Percentiles rank a stretch among this genome's conserved stretches.
These are phyloP conservation scores for Boeremia lycopersici DNA, from an alignment of 2,329 filamentous ascomycete genomes.

Conservation along the genomic window DNA sequence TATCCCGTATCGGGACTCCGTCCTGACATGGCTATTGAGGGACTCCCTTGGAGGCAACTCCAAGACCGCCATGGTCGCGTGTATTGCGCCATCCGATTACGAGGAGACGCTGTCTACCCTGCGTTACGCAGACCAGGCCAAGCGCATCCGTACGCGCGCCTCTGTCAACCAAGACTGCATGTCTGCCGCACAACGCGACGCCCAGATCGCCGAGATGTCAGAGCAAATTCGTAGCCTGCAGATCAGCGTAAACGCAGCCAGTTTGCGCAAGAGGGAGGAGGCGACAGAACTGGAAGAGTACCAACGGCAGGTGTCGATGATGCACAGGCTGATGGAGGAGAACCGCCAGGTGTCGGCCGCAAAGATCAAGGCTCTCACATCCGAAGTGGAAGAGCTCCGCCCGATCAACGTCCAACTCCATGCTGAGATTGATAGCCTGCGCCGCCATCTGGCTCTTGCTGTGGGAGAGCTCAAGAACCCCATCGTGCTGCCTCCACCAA, in stretches of 20 bases:
- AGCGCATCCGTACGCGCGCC: conserved; percentile 92
- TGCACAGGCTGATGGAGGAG: conserved; percentile 98
- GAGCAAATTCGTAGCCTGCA: conserved; percentile 90
- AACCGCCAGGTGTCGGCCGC: conserved; percentile 86
- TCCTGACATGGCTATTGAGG: conserved; percentile 85
- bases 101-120: conserved; percentile 96
- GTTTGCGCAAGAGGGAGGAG: conserved; percentile 74
- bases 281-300: conserved; percentile 92
- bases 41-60: conserved; percentile 95
- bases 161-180: conserved; percentile 96
- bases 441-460: conserved; percentile 85
- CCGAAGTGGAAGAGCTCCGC: conserved; percentile 56
- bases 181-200: conserved; percentile 89
- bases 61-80: conserved; percentile 99
- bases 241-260: conserved; percentile 66
- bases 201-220: conserved; percentile 91
- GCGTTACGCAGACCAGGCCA: conserved; percentile 96
- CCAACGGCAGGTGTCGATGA: conserved; percentile 83
- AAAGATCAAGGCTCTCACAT: conserved; percentile 83
- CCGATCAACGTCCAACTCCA: conserved; percentile 63
- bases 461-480: conserved; percentile 88
- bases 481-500: conserved; percentile 65
- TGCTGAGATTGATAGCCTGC: conserved; percentile 80
- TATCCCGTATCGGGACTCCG: conserved; percentile 91
- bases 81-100: conserved; percentile 93